These are phyloP conservation scores for Alternaria atra DNA, from an alignment of 2,329 filamentous ascomycete genomes.

Conservation along the genomic window DNA sequence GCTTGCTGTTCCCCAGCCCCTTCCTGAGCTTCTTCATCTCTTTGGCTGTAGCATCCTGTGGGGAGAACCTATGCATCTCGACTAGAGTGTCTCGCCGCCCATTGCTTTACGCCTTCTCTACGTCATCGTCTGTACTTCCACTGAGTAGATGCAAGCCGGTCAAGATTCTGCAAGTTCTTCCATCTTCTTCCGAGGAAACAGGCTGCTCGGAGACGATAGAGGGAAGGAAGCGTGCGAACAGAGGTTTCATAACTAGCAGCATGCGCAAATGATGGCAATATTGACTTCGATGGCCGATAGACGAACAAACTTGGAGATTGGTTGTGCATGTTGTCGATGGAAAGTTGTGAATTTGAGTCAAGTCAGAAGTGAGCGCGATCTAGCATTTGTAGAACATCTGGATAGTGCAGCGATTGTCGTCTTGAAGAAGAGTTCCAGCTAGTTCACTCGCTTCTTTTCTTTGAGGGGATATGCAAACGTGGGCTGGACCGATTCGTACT, in stretches of 20 bases:
- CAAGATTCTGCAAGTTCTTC: constrained; percentile 17
- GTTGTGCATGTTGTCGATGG: constrained; percentile 20
- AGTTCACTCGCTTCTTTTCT: background rate
- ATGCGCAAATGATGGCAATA: constrained; percentile 57
- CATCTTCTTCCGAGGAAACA: constrained; percentile 26
- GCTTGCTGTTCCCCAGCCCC: background rate
- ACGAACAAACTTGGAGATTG: constrained; percentile 37
- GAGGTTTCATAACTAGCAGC: constrained; percentile 54
- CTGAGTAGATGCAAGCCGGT: constrained; percentile 23
- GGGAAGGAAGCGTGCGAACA: constrained; percentile 50
- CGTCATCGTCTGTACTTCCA: constrained; percentile 12
- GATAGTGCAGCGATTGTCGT: background rate
- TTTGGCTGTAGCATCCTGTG: background rate
- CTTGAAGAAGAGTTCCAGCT: background rate
- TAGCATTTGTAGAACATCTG: background rate
- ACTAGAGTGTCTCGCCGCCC: constrained; percentile 21
- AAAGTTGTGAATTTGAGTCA: background rate
- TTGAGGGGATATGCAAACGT: background rate
- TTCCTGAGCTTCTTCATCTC: background rate
- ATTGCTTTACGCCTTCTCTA: constrained; percentile 9
- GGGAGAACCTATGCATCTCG: background rate
- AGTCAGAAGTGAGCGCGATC: background rate
- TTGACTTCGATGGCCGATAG: constrained; percentile 55
- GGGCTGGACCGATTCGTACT: constrained; percentile 3
- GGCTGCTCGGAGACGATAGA: constrained; percentile 33